A percentile compares a stretch with the other conserved stretches of the same genome.
phyloP scores from a whole-genome alignment of 257 asterid species.

The Penstemon barbatus region DNA sequence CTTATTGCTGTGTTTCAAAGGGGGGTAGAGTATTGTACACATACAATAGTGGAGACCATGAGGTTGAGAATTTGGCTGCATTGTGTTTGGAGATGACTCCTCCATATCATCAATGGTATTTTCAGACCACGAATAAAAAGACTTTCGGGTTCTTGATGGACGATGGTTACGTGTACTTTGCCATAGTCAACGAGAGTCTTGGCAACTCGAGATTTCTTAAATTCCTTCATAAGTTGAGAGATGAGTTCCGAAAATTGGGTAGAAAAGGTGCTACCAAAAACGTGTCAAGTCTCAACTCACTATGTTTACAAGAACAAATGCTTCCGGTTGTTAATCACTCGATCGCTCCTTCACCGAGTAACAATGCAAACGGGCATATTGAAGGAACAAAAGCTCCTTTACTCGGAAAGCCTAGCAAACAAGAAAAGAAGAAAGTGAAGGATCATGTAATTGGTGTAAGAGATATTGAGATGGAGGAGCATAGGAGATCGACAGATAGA shows the following conservation, averaged over 20 bases:
- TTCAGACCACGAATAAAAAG: conserved; percentile 47
- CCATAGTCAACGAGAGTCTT: conserved; percentile 48
- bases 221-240: conserved; percentile 54
- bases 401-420: conserved; percentile 56
- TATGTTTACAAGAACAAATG: conserved; percentile 52
- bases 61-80: conserved; percentile 55
- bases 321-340: conserved; percentile 44
- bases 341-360: conserved; percentile 36
- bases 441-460: conserved; percentile 44
- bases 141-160: conserved; percentile 65
- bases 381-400: conserved; percentile 61
- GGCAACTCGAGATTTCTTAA: conserved; percentile 41
- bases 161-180: conserved; percentile 53
- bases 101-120: conserved; percentile 70
- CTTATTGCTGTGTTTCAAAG: conserved; percentile 68
- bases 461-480: conserved; percentile 55
- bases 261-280: conserved; percentile 40
- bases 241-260: conserved; percentile 48
- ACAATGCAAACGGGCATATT: conserved; percentile 27
- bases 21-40: conserved; percentile 48
- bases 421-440: conserved; percentile 54
- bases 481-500: conserved; percentile 42
- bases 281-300: conserved; percentile 34
- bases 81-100: conserved; percentile 71
- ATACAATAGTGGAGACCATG: conserved; percentile 49